Evolutionary conservation across 2,329 filamentous ascomycete genomes (phyloP).

Genomic region (Ophiocordyceps polyrhachis-furcata): DNA sequence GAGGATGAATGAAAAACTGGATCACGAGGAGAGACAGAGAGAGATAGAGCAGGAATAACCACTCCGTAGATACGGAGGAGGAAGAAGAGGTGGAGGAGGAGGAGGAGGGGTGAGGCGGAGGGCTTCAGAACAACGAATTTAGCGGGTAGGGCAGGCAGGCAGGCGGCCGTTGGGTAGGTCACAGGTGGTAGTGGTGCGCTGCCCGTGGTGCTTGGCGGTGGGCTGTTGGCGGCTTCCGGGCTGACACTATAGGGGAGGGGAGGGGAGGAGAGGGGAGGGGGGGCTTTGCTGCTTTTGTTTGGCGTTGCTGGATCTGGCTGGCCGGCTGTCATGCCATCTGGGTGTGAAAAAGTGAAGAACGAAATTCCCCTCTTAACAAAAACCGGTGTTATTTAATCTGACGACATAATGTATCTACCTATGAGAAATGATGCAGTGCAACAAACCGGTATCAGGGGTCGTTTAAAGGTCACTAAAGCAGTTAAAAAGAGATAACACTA

Average conservation of each 20-base stretch:
- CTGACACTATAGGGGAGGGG: not conserved
- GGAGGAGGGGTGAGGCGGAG: not conserved
- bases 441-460: too few relatives aligned
- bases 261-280: too few relatives aligned
- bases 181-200: not conserved
- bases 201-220: not conserved
- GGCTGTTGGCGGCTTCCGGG: not conserved
- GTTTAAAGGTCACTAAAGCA: too few relatives aligned
- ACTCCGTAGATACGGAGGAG: not conserved
- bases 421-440: too few relatives aligned
- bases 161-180: not conserved
- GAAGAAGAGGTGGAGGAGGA: not conserved
- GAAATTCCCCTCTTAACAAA: too few relatives aligned
- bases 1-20: not conserved
- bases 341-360: too few relatives aligned
- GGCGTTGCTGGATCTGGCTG: too few relatives aligned
- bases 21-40: not conserved
- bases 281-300: too few relatives aligned
- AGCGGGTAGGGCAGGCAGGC: not conserved
- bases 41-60: not conserved
- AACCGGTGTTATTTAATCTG: too few relatives aligned
- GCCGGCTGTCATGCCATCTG: too few relatives aligned
- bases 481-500: too few relatives aligned
- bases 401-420: too few relatives aligned
- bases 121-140: slow-evolving; percentile 1